Evolutionary conservation across 2,329 filamentous ascomycete species (phyloP).

Genomic region (Davidsoniella virescens): DNA sequence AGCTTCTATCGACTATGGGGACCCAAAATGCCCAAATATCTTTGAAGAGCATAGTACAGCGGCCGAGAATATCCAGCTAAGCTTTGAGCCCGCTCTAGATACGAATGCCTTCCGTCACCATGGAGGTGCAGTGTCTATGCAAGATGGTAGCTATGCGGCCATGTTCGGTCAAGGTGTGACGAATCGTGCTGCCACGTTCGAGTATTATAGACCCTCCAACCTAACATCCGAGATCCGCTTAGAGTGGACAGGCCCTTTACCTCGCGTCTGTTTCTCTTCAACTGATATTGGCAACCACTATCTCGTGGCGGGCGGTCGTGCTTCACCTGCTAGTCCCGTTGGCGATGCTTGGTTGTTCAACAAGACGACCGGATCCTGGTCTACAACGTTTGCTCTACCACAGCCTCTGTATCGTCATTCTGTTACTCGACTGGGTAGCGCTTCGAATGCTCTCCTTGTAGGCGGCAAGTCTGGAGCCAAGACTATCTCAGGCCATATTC

Average conservation of each 20-base stretch:
- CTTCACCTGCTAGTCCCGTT: conserved; percentile 54
- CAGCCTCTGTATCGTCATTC: conserved; percentile 61
- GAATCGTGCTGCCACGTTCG: neutral
- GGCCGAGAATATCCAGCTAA: neutral
- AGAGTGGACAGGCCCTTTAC: conserved; percentile 21
- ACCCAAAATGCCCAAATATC: neutral
- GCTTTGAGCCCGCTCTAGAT: neutral
- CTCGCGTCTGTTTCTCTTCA: conserved; percentile 60
- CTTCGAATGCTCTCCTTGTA: conserved; percentile 38
- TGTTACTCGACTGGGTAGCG: conserved; percentile 33
- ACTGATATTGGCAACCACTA: conserved; percentile 44
- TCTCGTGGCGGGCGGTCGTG: conserved; percentile 60
- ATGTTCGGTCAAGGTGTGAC: conserved; percentile 12
- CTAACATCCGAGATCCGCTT: neutral
- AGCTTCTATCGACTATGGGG: neutral
- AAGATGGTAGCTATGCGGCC: neutral
- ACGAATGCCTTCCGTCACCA: conserved; percentile 5
- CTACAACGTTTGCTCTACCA: conserved; percentile 47
- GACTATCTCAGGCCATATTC: conserved; percentile 32
- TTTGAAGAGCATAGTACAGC: neutral
- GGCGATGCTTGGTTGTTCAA: conserved; percentile 62
- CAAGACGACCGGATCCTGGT: conserved; percentile 40
- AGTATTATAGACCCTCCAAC: neutral
- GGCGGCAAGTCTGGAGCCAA: conserved; percentile 42
- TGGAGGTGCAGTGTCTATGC: neutral